Evolutionary conservation across 2,329 filamentous ascomycete species (phyloP), one percentile per base, ranked within the genome.

Genomic region (Ambrosiella cleistominuta): DNA sequence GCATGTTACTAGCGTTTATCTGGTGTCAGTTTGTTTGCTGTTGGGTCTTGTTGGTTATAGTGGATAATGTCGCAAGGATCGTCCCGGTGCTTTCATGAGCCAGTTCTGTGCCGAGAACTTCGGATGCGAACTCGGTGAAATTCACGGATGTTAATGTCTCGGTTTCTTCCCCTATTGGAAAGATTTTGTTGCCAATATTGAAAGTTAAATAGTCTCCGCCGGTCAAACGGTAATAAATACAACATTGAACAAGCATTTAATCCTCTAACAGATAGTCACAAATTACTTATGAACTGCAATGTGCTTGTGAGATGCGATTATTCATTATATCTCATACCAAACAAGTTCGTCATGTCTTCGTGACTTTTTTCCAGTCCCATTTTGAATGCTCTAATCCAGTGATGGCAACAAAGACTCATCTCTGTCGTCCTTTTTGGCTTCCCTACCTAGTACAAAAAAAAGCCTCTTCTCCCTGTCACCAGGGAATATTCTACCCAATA

Each of bases 321-420:
- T 51, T 37, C 27, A 51, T 51, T 51, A 35, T 37, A 7, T 51
- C 27, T 27, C 47, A 51, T 19, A 51, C 9, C 47, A 35, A 27
- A 8, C 27, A 51, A 51, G 19, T 51, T 36, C 8, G 9, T 51
- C 47, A 36, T 51, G 11, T 51, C 47, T 19, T 51, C 47, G 15
- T 51, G 47, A 35, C 13, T 15, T 51, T 51, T 51, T 51, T 19
- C 47, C 47, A 51, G 47, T 51, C 47, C 47, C 47, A 51, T 51
- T 51, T 51, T 51, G 35, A 51, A 27, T 36, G 19, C 47, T 51
- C 47, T 19, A 51, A 51, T 51, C 47, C 47, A 51, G 47, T 3
- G 19, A 51, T 51, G 47, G 47, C 9, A 27, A 12, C 39, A 42
- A 19, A 51, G 19, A 51, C 47, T 51, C 47, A 35, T 35, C 37